Evolutionary conservation across 768 basidiomycete species (phyloP).

Genomic region (Pleurotus cornucopiae): DNA sequence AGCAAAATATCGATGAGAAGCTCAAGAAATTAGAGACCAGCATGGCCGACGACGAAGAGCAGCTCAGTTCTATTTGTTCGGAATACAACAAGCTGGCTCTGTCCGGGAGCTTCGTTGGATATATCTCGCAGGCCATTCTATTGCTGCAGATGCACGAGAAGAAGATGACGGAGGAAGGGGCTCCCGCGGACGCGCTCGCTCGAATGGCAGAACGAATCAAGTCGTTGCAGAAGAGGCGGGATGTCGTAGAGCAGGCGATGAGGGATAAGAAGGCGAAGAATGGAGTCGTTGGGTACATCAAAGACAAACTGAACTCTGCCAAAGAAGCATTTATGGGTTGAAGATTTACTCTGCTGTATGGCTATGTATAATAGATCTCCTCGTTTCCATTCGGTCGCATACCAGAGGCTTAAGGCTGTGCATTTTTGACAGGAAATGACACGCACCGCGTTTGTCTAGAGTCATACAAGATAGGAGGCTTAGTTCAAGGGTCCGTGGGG

Average conservation of each 20-base stretch:
- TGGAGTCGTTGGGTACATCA: not conserved
- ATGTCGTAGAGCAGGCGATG: conserved; percentile 9
- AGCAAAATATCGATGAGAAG: not conserved
- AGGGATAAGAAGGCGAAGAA: not conserved
- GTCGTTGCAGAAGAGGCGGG: conserved; percentile 6
- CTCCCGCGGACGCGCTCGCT: conserved; percentile 5
- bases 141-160: conserved; percentile 11
- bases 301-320: too few relatives aligned
- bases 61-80: conserved; percentile 5
- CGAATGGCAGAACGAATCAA: conserved; percentile 11
- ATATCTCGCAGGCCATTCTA: conserved; percentile 9
- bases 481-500: too few relatives aligned
- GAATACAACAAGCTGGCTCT: conserved; percentile 10
- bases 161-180: conserved; percentile 9
- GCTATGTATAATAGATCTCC: too few relatives aligned
- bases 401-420: too few relatives aligned
- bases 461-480: too few relatives aligned
- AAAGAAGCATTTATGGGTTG: too few relatives aligned
- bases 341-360: too few relatives aligned
- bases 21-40: conserved; percentile 6
- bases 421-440: too few relatives aligned
- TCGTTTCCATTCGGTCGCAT: too few relatives aligned
- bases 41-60: not conserved
- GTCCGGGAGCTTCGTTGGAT: conserved; percentile 12
- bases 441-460: too few relatives aligned